Evolutionary conservation across 2,329 filamentous ascomycete species (phyloP), one percentile per base, ranked within the genome.

Genomic region (Aureobasidium musti): DNA sequence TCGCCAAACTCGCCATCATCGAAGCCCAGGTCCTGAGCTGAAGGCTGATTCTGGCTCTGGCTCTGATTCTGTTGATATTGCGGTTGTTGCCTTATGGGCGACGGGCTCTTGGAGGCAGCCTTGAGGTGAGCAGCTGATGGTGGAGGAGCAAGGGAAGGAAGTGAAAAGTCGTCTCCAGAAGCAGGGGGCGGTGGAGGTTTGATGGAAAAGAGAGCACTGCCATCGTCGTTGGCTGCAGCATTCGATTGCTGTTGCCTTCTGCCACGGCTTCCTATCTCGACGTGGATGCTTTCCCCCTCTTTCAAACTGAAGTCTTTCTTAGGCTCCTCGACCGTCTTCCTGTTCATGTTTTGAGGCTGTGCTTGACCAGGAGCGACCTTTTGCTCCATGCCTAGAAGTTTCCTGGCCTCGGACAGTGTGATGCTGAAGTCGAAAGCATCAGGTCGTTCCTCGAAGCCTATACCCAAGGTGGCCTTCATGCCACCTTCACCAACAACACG

Each of bases 1-100:
- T 96, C 91, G 23, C 91, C 91, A 84, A 92, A 93, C 74, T 94
- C 89, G 1, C 91, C 92, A 75, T 96, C 91, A 73, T 96, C 91
- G 72, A 95, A 95, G 0, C 91, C 91, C 70, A 94, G 73, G 67
- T 92, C 88, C 73, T 88, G 76, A 19, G 81, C 80, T 47, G 77
- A 78, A 30, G 71, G 72, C 63, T 72, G 71, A 53, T 73, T 72
- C 37, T 75, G 81, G 5, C 83, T 61, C 11, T 49, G 54, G 5
- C 83, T 61, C 11, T 49, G 54, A 1, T 33, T 7, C 4, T 19
- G 14, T 13, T 57, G 63, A 26, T 37, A 13, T 35, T 41, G 33
- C 14, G 13, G 17, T 26, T 47, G 59, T 21, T 30, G 57, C 33
- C 47, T 53, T 19, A 30, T 26, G 7, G 64, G 64, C 19, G 64